Percentiles rank a stretch among this genome's conserved stretches.
Conservation (phyloP, 208 protist species). For the Leishmania gerbilli region DNA sequence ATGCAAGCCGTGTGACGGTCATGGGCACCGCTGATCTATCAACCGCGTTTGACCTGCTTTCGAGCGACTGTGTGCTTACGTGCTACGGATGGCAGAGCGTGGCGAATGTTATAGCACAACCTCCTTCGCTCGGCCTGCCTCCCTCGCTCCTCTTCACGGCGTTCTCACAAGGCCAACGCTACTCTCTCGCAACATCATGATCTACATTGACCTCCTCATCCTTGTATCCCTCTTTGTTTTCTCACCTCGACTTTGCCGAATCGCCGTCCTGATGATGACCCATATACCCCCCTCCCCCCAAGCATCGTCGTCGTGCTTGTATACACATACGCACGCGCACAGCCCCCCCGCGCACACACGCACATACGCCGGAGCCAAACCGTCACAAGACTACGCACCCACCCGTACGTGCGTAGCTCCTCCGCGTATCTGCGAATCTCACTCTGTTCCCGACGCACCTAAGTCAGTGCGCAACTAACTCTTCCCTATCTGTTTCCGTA, state of each 20-base stretch:
- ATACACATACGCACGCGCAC: constrained; percentile 9
- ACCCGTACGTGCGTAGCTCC: neutral
- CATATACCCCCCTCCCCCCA: neutral
- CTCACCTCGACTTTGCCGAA: neutral
- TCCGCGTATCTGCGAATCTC: neutral
- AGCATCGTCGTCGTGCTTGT: neutral
- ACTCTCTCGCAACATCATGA: neutral
- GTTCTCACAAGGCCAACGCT: neutral
- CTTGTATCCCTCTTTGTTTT: neutral
- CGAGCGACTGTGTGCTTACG: neutral
- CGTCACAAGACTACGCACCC: neutral
- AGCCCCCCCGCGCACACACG: neutral
- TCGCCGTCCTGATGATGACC: neutral
- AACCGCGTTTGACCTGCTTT: neutral
- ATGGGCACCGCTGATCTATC: neutral
- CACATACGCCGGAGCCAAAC: neutral
- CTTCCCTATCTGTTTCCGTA: neutral
- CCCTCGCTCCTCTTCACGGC: neutral
- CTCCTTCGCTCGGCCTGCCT: neutral
- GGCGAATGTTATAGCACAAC: neutral
- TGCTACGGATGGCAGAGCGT: neutral
- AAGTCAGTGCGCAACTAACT: neutral
- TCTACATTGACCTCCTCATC: neutral
- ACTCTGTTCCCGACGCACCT: neutral
- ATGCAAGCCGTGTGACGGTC: neutral